phyloP scores from a whole-genome alignment of 1,284 basidiomycete genomes.

The Tilletia setariae region DNA sequence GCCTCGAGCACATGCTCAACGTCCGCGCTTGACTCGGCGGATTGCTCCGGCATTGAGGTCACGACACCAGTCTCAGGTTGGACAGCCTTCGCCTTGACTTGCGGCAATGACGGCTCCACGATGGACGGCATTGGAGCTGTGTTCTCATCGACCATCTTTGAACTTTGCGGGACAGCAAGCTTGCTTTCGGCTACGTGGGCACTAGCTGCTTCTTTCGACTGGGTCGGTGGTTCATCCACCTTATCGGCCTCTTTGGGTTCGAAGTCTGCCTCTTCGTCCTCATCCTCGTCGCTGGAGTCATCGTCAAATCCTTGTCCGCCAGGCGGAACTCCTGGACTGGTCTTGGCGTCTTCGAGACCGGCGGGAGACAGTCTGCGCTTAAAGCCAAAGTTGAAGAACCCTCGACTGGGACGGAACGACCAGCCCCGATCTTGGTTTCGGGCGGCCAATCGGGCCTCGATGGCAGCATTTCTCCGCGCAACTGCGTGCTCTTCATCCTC shows the following conservation, averaged over 20 bases:
- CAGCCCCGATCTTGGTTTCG: neutral
- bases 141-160: no score
- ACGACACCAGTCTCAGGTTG: no score
- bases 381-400: constrained; percentile 8
- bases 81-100: no score
- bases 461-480: neutral
- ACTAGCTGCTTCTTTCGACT: no score
- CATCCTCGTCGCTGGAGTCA: neutral
- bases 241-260: neutral
- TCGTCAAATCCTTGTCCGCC: neutral
- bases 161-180: no score
- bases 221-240: neutral
- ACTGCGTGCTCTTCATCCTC: neutral
- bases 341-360: neutral
- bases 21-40: no score
- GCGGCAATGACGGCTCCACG: no score
- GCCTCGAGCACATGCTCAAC: no score
- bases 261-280: neutral
- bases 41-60: no score
- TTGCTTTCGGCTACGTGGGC: no score
- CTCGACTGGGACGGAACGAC: neutral
- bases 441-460: neutral
- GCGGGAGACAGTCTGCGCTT: neutral
- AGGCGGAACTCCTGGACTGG: neutral
- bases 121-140: no score